A percentile compares a stretch with the other conserved stretches of the same genome.
Evolutionary conservation across 2,329 filamentous ascomycete genomes (phyloP).

Genomic region (Fusarium oligoseptatum): DNA sequence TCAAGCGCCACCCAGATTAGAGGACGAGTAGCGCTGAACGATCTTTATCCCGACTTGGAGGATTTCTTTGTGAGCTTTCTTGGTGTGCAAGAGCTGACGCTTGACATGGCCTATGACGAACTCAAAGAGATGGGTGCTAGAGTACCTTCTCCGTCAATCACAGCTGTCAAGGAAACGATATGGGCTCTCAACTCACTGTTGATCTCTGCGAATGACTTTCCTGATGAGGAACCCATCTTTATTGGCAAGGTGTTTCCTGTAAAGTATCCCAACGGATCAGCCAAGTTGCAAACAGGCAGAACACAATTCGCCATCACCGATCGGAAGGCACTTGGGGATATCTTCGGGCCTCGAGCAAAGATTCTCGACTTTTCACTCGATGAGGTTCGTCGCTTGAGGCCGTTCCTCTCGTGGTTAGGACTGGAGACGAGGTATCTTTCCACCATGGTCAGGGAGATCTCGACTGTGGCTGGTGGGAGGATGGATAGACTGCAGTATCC

Average conservation of each 20-base stretch:
- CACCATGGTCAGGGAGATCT: slow-evolving; percentile 49
- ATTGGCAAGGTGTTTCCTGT: slow-evolving; percentile 42
- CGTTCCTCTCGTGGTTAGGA: slow-evolving; percentile 52
- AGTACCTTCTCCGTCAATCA: slow-evolving; percentile 8
- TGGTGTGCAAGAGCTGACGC: slow-evolving; percentile 46
- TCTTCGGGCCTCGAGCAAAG: slow-evolving; percentile 48
- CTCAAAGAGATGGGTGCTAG: slow-evolving; percentile 39
- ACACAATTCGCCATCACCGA: slow-evolving; percentile 53
- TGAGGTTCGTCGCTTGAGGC: slow-evolving; percentile 47
- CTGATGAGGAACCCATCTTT: slow-evolving; percentile 22
- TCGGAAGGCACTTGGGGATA: slow-evolving; percentile 42
- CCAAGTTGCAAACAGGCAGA: slow-evolving; percentile 19
- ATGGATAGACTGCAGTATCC: slow-evolving; percentile 37
- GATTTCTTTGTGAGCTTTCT: slow-evolving; percentile 49
- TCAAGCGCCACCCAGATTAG: slow-evolving; percentile 48
- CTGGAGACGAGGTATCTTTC: slow-evolving; percentile 52
- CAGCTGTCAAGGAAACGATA: slow-evolving; percentile 49
- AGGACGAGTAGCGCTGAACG: slow-evolving; percentile 46
- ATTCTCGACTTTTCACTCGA: slow-evolving; percentile 53
- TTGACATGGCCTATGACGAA: slow-evolving; percentile 50
- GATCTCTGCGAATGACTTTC: background rate
- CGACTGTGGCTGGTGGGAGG: slow-evolving; percentile 39
- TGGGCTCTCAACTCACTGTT: slow-evolving; percentile 52
- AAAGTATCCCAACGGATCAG: slow-evolving; percentile 30
- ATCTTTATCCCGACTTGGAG: slow-evolving; percentile 47